Conservation (phyloP, 139 green algal species). For the Chlorella sp. region DNA sequence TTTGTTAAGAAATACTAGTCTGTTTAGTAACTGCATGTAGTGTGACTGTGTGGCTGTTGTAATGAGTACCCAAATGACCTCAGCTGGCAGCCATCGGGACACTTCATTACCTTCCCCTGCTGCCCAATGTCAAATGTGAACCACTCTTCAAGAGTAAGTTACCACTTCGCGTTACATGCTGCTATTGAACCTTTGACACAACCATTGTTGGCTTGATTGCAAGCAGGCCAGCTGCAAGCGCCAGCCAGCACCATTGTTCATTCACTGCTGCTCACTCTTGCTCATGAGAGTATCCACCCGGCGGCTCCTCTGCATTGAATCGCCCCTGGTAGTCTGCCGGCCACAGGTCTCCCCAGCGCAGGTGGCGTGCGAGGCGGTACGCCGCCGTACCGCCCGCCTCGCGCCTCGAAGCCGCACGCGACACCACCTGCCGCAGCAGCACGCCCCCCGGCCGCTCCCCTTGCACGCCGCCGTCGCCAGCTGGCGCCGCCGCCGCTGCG, state of each 20-base stretch:
- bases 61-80: no score
- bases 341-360: constrained; percentile 81
- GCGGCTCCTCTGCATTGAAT: constrained; percentile 30
- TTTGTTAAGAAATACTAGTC: no score
- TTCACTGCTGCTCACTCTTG: background rate
- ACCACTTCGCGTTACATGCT: no score
- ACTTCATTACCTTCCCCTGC: no score
- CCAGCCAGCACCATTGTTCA: background rate
- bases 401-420: constrained; percentile 27
- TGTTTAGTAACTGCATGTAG: no score
- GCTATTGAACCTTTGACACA: no score
- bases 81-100: no score
- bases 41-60: no score
- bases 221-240: background rate
- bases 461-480: background rate
- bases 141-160: no score
- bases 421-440: constrained; percentile 67
- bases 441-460: constrained; percentile 21
- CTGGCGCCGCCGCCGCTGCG: background rate
- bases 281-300: background rate
- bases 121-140: no score
- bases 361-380: constrained; percentile 63
- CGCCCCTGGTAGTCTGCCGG: constrained; percentile 57
- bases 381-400: constrained; percentile 55
- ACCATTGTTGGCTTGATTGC: no score